phyloP scores from a whole-genome alignment of 805 yeast species.

The Monosporozyma solicola region DNA sequence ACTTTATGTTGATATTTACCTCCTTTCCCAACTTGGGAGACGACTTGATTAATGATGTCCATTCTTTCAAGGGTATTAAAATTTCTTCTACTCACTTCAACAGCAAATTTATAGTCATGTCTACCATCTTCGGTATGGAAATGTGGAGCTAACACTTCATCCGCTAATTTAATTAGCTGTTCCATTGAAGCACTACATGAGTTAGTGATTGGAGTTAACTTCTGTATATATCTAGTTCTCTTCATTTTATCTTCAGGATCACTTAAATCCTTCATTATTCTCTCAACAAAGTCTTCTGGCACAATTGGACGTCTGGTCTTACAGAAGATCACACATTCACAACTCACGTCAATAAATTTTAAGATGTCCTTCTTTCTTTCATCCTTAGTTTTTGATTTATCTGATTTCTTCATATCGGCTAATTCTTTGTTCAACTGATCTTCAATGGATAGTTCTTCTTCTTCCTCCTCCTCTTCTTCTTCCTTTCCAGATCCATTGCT shows the following conservation, averaged over 20 bases:
- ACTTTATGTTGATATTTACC: conserved; percentile 56
- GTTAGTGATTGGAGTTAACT: conserved; percentile 67
- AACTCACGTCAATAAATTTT: conserved; percentile 53
- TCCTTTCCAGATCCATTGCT: conserved; percentile 22
- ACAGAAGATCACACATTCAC: conserved; percentile 80
- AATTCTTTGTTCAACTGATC: conserved; percentile 67
- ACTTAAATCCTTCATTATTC: conserved; percentile 52
- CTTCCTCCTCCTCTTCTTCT: conserved; percentile 27
- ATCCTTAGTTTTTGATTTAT: conserved; percentile 26
- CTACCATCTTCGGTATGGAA: conserved; percentile 42
- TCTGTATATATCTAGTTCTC: conserved; percentile 64
- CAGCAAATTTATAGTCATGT: conserved; percentile 51
- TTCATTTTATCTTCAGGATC: conserved; percentile 37
- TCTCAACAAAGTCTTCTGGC: conserved; percentile 63
- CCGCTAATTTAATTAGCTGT: conserved; percentile 54
- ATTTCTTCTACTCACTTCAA: conserved; percentile 69
- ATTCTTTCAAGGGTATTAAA: conserved; percentile 64
- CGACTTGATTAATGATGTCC: conserved; percentile 65
- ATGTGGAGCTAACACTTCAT: conserved; percentile 54
- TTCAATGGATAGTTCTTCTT: conserved; percentile 53
- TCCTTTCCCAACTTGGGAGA: conserved; percentile 59
- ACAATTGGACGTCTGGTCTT: conserved; percentile 71
- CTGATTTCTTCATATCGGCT: conserved; percentile 43
- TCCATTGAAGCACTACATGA: conserved; percentile 67
- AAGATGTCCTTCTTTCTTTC: conserved; percentile 40